Conservation (phyloP, 1,139 yeast genomes). For the Hyphopichia wangnamkhiaoensis region DNA sequence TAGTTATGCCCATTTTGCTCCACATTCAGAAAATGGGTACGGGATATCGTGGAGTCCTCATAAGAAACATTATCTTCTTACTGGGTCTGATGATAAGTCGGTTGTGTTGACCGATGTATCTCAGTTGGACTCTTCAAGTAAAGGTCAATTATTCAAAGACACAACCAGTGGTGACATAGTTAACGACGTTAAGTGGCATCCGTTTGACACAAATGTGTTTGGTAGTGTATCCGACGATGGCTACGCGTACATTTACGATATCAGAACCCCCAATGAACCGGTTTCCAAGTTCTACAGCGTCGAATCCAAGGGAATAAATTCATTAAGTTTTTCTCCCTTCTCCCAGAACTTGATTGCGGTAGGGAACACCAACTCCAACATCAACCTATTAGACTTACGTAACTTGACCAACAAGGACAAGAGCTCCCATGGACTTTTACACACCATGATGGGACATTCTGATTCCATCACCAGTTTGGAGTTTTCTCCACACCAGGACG, state of each 20-base stretch:
- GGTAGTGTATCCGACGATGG: constrained; percentile 76
- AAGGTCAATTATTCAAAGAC: constrained; percentile 21
- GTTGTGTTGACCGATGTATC: constrained; percentile 59
- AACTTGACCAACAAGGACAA: constrained; percentile 31
- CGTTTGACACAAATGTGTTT: constrained; percentile 47
- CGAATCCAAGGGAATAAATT: constrained; percentile 52
- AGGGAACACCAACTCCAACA: constrained; percentile 70
- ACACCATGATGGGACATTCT: constrained; percentile 77
- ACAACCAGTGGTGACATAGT: constrained; percentile 57
- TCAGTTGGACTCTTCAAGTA: constrained; percentile 10
- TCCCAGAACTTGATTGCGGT: constrained; percentile 61
- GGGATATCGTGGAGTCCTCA: constrained; percentile 67
- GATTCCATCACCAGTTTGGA: constrained; percentile 68
- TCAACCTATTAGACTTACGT: constrained; percentile 62
- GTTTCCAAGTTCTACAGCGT: constrained; percentile 30
- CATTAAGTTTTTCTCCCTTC: constrained; percentile 65
- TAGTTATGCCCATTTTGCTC: constrained; percentile 37
- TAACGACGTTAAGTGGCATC: constrained; percentile 75
- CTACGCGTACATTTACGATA: constrained; percentile 44
- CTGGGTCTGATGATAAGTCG: constrained; percentile 65
- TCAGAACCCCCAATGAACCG: constrained; percentile 28
- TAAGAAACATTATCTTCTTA: constrained; percentile 49
- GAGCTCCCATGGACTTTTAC: constrained; percentile 39
- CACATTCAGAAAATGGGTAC: constrained; percentile 68
- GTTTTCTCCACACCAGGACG: constrained; percentile 72